phyloP scores from a whole-genome alignment of 768 basidiomycete species.

The Kwoniella newhampshirensis region DNA sequence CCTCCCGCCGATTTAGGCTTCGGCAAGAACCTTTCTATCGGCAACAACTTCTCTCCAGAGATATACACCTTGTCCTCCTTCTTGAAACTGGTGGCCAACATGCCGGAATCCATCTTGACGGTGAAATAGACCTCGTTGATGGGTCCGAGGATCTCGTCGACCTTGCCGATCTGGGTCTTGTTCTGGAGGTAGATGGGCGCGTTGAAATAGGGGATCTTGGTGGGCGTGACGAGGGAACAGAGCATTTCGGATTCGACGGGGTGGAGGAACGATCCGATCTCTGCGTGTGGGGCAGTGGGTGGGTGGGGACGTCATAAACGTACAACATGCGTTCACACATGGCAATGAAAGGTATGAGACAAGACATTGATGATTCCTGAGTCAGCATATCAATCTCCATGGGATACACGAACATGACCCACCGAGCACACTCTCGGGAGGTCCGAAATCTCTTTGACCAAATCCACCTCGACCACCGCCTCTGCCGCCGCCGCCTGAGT shows the following conservation, averaged over 20 bases:
- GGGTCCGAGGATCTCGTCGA: constrained; percentile 98
- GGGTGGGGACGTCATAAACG: no score
- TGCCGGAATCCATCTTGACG: constrained; percentile 93
- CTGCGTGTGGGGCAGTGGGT: constrained; percentile 60
- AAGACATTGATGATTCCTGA: no score
- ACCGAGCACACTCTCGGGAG: constrained; percentile 57
- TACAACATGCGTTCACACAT: no score
- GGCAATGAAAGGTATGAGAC: background rate
- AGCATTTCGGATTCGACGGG: constrained; percentile 99
- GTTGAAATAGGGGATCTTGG: constrained; percentile 98
- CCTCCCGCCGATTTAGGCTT: constrained; percentile 84
- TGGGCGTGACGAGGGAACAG: constrained; percentile 75
- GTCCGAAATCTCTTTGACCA: constrained; percentile 53
- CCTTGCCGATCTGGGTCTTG: constrained; percentile 62
- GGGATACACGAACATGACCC: constrained; percentile 22
- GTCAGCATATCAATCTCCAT: no score
- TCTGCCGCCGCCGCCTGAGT: constrained; percentile 18
- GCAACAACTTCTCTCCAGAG: constrained; percentile 92
- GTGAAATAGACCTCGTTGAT: constrained; percentile 99
- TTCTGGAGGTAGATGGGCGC: constrained; percentile 24
- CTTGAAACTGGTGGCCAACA: constrained; percentile 93
- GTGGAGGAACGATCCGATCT: constrained; percentile 88
- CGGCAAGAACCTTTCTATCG: constrained; percentile 93
- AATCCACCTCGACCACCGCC: constrained; percentile 27
- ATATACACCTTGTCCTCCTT: constrained; percentile 98